Percentiles rank a stretch among this genome's conserved stretches.
These are phyloP conservation scores for Carex littledalei DNA, from an alignment of 176 grass and related monocot species.

Conservation along the genomic window DNA sequence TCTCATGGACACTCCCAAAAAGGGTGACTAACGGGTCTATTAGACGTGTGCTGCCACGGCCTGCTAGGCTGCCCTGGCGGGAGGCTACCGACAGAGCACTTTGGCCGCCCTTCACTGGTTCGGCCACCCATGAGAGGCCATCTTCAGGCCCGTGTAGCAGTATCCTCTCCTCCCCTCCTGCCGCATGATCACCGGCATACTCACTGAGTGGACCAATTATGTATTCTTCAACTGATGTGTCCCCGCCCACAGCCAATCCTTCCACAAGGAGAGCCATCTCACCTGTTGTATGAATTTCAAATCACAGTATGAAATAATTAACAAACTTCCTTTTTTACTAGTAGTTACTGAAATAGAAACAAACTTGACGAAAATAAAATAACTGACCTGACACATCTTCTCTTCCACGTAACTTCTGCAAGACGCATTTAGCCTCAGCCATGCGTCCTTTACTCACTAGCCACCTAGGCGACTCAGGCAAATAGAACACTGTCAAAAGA, in stretches of 20 bases:
- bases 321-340: background rate
- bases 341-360: background rate
- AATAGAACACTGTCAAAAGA: slow-evolving; percentile 52
- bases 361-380: background rate
- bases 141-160: slow-evolving; percentile 65
- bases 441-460: slow-evolving; percentile 87
- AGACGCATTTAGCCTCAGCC: slow-evolving; percentile 67
- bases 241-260: slow-evolving; percentile 72
- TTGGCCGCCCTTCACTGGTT: slow-evolving; percentile 71
- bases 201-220: slow-evolving; percentile 65
- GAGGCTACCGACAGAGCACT: slow-evolving; percentile 63
- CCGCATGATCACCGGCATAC: slow-evolving; percentile 37
- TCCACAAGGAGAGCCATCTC: slow-evolving; percentile 94
- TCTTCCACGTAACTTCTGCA: slow-evolving; percentile 65
- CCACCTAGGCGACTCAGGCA: slow-evolving; percentile 94
- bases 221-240: slow-evolving; percentile 85
- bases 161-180: slow-evolving; percentile 56
- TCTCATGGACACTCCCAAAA: slow-evolving; percentile 89
- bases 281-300: slow-evolving; percentile 31
- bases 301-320: background rate
- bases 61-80: slow-evolving; percentile 54
- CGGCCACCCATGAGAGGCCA: slow-evolving; percentile 68
- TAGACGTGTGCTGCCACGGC: slow-evolving; percentile 39
- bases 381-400: slow-evolving; percentile 88
- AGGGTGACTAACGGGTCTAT: slow-evolving; percentile 76